A percentile compares a stretch with the other conserved stretches of the same genome.
These are phyloP conservation scores for Leptosphaerulina australis DNA, from an alignment of 2,329 filamentous ascomycete species.

Conservation along the genomic window DNA sequence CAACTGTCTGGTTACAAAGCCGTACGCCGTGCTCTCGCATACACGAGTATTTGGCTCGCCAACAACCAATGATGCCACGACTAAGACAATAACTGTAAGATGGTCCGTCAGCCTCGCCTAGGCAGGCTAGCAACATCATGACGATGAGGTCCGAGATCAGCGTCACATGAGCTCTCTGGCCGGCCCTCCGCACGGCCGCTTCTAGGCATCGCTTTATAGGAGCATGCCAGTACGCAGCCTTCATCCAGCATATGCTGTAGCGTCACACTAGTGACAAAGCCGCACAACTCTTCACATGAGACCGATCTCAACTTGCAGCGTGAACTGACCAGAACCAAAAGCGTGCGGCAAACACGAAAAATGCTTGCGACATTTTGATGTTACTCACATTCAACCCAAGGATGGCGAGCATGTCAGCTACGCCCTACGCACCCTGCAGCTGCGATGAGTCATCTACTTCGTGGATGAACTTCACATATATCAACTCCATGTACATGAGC, in stretches of 20 bases:
- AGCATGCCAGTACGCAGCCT: background rate
- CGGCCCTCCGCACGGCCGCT: background rate
- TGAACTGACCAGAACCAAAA: background rate
- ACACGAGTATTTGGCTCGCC: conserved; percentile 3
- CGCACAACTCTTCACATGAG: background rate
- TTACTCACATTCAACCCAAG: background rate
- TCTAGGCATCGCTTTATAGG: background rate
- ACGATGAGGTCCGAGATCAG: background rate
- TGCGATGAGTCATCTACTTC: conserved; percentile 16
- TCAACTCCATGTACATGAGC: no score
- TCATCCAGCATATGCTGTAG: background rate
- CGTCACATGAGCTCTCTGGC: background rate
- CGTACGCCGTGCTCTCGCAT: background rate
- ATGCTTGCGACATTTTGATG: background rate
- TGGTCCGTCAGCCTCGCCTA: conserved; percentile 4
- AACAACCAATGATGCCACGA: background rate
- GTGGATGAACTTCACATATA: background rate
- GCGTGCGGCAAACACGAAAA: background rate
- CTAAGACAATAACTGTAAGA: background rate
- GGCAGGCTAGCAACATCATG: background rate
- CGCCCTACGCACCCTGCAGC: conserved; percentile 10
- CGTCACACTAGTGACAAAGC: background rate
- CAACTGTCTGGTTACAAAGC: background rate
- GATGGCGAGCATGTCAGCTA: background rate
- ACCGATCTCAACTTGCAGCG: background rate